A percentile compares a stretch with the other conserved stretches of the same genome.
These are phyloP conservation scores for Brassica balearica DNA, from an alignment of 441 rosid species.

Conservation along the genomic window DNA sequence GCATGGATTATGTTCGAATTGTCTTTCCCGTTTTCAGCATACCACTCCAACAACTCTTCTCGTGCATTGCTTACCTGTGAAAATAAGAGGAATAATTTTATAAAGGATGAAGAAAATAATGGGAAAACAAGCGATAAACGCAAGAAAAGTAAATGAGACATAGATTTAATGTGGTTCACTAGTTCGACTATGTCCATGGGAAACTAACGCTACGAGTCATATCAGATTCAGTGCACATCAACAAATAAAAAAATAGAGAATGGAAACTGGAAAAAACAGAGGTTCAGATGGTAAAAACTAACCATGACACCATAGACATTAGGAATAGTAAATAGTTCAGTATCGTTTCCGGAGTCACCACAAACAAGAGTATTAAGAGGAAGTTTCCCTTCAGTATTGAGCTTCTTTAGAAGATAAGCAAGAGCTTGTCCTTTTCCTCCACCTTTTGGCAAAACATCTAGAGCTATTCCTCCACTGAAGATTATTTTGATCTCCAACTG, in stretches of 20 bases:
- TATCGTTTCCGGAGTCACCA: conserved; percentile 97
- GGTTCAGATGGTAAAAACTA: conserved; percentile 33
- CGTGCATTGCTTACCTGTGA: conserved; percentile 90
- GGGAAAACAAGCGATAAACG: too few species aligned
- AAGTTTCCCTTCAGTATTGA: conserved; percentile 69
- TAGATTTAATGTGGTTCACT: too few species aligned
- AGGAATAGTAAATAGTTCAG: conserved; percentile 86
- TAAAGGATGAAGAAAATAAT: too few species aligned
- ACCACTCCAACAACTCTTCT: conserved; percentile 94
- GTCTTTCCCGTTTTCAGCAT: conserved; percentile 78
- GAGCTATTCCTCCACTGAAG: conserved; percentile 95
- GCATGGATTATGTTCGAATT: conserved; percentile 87
- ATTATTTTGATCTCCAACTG: conserved; percentile 94
- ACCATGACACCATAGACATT: conserved; percentile 91
- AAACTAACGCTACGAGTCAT: too few species aligned
- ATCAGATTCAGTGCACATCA: too few species aligned
- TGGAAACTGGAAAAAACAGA: not conserved
- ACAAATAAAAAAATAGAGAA: too few species aligned
- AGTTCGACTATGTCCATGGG: too few species aligned
- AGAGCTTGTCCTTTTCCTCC: conserved; percentile 99
- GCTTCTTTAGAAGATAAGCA: conserved; percentile 79
- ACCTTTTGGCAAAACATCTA: conserved; percentile 94
- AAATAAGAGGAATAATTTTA: not conserved
- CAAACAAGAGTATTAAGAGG: conserved; percentile 85
- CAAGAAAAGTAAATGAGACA: too few species aligned